Evolutionary conservation across 306 rosid species (phyloP), one percentile per base, ranked within the genome.

Genomic region (Neltuma alba): DNA sequence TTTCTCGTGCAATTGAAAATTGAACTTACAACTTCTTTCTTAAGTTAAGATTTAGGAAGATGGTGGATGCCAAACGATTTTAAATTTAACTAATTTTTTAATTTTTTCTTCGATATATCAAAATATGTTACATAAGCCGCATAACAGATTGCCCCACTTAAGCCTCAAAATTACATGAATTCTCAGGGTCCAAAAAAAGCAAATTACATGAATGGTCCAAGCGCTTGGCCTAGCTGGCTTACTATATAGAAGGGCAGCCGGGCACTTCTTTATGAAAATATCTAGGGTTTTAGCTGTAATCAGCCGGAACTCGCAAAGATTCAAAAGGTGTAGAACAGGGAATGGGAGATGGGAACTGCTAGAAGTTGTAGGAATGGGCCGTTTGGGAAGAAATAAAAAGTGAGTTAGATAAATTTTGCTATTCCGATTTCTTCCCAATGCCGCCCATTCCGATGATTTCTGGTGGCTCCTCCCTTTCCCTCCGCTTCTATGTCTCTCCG

Each of bases 391-490:
- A 76, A 76, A 47, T 47, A 30, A 58, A 47, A 58, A 74, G 4
- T 3, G 23, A 28, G 3, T 27, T 15, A 3, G 27, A 38, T 64
- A 30, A 10, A 2, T 38, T 13, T 18, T 6, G 1, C 18, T 36
- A 9, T 30, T 69, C 8, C 0, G 1, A 41, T 69, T 42, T 70
- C 84, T 89, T 86, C 83, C 90, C 89, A 86, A 89, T 57, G 64
- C 83, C 83, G 78, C 89, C 87, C 89, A 86, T 86, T 86, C 92
- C 87, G 21, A 83, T 85, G 55, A 86, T 83, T 85, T 86, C 87
- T 68, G 15, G 71, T 45, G 47, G 73, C 72, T 89, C 83, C 75
- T 82, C 90, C 87, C 92, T 84, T 84, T 86, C 87, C 88, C 82
- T 81, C 69, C n/a, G 61, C 80, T 23, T 60, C 78, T 74, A 65